Evolutionary conservation across 2,329 filamentous ascomycete species (phyloP), one percentile per base, ranked within the genome.

Genomic region (Talaromyces rugulosus): DNA sequence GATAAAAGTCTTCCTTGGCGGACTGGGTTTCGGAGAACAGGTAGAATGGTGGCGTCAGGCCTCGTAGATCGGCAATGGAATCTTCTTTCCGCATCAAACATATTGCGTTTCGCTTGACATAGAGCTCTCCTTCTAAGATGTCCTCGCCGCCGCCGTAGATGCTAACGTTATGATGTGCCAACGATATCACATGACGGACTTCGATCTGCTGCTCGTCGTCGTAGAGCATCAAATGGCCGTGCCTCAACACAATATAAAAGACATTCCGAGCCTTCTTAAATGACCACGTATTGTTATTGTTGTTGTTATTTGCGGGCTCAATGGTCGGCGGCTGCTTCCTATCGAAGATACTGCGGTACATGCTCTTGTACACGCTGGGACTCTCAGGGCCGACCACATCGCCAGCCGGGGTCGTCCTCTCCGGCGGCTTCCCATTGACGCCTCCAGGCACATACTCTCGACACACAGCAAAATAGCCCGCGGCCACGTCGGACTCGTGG

Each of bases 1-100:
- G 94, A 75, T 99, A 99, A 77, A 99, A 98, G 73, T 99, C 95
- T 75, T 99, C 95, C 75, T 99, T 99, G 54, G 95, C 92, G 0
- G 93, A 96, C 73, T 91, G 91, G 70, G 96, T 96, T 67, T 98
- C 92, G 0, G 91, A 96, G 75, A 98, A 99, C 4, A 99, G 81
- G 71, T 88, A 98, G 77, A 97, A 98, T 0, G 95, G 92, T 67
- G 91, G 93, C 6, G 91, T 88, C 2, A 84, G 71, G 36, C 85
- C 82, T 2, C 82, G 78, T 31, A 82, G 68, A 36, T 88, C 85
- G 30, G 79, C 78, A 30, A 80, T 80, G 31, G 75, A 75, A 34
- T 83, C 81, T 36, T 77, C 74, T 69, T 85, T 89, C 67, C 91
- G 85, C n/a, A 86, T 85, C 34, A 97, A 81, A 67, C 91, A 88